Base-by-base conservation (phyloP, 2,329 filamentous ascomycete species). In the Stemphylium lycopersici region DNA sequence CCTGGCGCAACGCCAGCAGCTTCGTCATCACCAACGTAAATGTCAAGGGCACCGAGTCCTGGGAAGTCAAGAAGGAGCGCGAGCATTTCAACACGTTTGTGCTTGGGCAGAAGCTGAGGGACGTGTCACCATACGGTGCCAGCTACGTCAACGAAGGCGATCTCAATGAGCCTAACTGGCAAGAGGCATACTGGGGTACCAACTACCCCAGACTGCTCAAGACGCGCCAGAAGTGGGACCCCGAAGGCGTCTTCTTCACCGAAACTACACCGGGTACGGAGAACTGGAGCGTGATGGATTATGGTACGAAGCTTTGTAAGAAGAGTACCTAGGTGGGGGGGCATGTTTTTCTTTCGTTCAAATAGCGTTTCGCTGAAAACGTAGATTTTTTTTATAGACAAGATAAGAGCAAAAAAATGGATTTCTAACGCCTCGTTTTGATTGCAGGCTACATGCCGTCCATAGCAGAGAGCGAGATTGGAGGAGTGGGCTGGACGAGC, bases 91-190 rank as follows among this genome's bases (percentile, higher is more conserved):
- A 72, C 44, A 74, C 71, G 1, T 65, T 73, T 20, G 60, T 73
- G 4, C 50, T 73, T 6, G 71, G 69, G 3, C 65, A 67, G 59
- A 61, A 57, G 7, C 10, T 74, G 38, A 59, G 71, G 38, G 66
- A 70, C n/a, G 71, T 65, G 6, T 65, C 56, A 7, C 70, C 69
- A 1, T 36, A 61, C 33, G 71, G 71, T 20, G 71, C 70, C n/a
- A 65, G 66, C 7, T 74, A 74, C 40, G 71, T 74, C 15, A 74
- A 74, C 33, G 71, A 73, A 56, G 71, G 71, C 11, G 71, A 74
- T 57, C 51, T 74, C 13, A 61, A 74, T 33, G 72, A 74, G 54
- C 71, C 71, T 1, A 65, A 74, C 52, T 76, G 71, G 71, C 71
- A 74, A 36, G 51, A 67, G 29, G 58, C 70, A 20, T 75, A 73